These are phyloP conservation scores for Begonia loranthoides DNA, from an alignment of 306 rosid genomes.

Conservation along the genomic window DNA sequence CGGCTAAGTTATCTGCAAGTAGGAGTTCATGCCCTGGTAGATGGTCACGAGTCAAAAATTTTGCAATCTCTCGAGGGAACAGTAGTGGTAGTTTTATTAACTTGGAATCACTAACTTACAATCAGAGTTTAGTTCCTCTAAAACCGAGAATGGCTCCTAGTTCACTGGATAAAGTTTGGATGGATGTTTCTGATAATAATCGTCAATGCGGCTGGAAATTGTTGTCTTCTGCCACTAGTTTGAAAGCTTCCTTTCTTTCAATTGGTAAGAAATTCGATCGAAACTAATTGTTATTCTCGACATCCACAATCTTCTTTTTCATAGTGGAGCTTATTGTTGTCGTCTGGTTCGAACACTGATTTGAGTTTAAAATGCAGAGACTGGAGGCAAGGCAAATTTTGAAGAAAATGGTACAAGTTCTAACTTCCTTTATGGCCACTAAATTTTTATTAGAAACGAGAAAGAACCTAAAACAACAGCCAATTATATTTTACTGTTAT, in stretches of 20 bases:
- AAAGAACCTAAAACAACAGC: too few relatives aligned
- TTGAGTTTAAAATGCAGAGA: conserved; percentile 37
- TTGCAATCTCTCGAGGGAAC: conserved; percentile 23
- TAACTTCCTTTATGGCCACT: background rate
- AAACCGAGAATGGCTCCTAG: conserved; percentile 17
- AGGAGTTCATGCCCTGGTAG: conserved; percentile 73
- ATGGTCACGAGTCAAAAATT: conserved; percentile 53
- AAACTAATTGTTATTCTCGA: too few relatives aligned
- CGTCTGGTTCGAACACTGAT: too few relatives aligned
- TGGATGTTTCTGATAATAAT: conserved; percentile 24
- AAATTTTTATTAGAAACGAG: too few relatives aligned
- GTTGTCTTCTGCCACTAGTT: conserved; percentile 31
- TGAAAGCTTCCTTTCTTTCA: conserved; percentile 29
- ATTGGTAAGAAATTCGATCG: conserved; percentile 25
- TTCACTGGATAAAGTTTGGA: conserved; percentile 22
- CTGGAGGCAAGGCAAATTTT: too few relatives aligned
- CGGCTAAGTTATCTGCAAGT: conserved; percentile 50
- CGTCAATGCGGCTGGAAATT: conserved; percentile 28
- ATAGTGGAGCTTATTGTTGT: too few relatives aligned
- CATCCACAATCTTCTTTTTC: too few relatives aligned
- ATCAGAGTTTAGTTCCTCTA: conserved; percentile 69
- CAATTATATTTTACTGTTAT: too few relatives aligned
- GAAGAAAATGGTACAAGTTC: conserved; percentile 1
- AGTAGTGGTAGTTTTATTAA: conserved; percentile 30
- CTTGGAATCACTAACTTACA: conserved; percentile 59